Conservation (phyloP, 495 filamentous ascomycete genomes). For the Trichoderma asperelloides region DNA sequence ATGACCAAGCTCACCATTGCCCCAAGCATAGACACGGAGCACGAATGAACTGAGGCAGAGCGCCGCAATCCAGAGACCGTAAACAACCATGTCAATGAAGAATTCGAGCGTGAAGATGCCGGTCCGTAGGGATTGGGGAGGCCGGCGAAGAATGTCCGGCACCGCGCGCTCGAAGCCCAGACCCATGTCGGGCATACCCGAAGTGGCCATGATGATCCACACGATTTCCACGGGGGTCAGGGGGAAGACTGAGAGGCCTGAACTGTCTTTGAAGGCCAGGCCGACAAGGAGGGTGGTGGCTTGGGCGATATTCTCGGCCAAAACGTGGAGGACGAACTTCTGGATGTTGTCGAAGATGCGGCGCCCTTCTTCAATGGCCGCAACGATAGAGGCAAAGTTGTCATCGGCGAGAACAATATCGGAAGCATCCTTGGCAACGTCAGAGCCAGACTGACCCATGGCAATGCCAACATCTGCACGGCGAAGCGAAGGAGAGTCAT, state of each 20-base stretch:
- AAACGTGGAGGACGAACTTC: slow-evolving; percentile 66
- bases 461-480: slow-evolving; percentile 70
- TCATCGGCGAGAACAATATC: slow-evolving; percentile 73
- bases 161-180: slow-evolving; percentile 61
- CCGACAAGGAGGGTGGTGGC: slow-evolving; percentile 61
- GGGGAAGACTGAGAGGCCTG: slow-evolving; percentile 59
- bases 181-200: slow-evolving; percentile 65
- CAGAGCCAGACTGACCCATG: slow-evolving; percentile 62
- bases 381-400: slow-evolving; percentile 69
- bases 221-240: slow-evolving; percentile 65
- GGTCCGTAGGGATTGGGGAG: slow-evolving; percentile 52
- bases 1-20: slow-evolving; percentile 52
- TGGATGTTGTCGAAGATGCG: slow-evolving; percentile 72
- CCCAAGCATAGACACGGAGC: slow-evolving; percentile 58
- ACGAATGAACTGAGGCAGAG: slow-evolving; percentile 59
- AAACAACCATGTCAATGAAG: slow-evolving; percentile 58
- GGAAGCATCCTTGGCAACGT: slow-evolving; percentile 68
- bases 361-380: slow-evolving; percentile 62
- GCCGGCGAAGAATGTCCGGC: slow-evolving; percentile 57
- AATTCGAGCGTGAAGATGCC: slow-evolving; percentile 65
- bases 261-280: slow-evolving; percentile 58
- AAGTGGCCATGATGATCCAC: slow-evolving; percentile 74
- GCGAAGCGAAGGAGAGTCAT: slow-evolving; percentile 68
- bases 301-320: slow-evolving; percentile 66
- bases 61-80: slow-evolving; percentile 60